Conservation (phyloP, 441 rosid genomes). For the Capsella rubella region DNA sequence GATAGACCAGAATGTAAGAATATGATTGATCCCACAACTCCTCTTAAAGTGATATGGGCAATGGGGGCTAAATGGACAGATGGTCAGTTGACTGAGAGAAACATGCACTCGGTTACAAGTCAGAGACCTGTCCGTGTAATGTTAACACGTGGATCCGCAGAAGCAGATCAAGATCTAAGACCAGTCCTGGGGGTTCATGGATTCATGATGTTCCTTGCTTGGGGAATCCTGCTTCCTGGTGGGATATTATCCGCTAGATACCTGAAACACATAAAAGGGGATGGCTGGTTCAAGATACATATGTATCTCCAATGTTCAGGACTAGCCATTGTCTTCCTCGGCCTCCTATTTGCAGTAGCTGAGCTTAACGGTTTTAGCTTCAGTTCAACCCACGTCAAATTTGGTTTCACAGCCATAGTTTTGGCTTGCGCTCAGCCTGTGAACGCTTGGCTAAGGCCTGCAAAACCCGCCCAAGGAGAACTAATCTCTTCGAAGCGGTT, state of each 20-base stretch:
- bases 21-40: constrained; percentile 89
- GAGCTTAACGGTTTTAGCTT: constrained; percentile 83
- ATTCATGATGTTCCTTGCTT: constrained; percentile 99
- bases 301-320: constrained; percentile 94
- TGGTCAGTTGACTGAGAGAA: constrained; percentile 73
- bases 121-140: constrained; percentile 84
- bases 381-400: constrained; percentile 80
- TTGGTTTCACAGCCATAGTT: constrained; percentile 77
- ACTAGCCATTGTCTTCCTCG: constrained; percentile 81
- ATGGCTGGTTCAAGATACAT: constrained; percentile 92
- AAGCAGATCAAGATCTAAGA: constrained; percentile 92
- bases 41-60: constrained; percentile 94
- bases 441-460: constrained; percentile 85
- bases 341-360: constrained; percentile 92
- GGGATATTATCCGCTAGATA: constrained; percentile 92
- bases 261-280: constrained; percentile 93
- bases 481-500: constrained; percentile 58
- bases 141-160: constrained; percentile 84
- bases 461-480: constrained; percentile 69
- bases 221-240: constrained; percentile 96
- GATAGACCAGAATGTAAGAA: constrained; percentile 71
- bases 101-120: constrained; percentile 94
- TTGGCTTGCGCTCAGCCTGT: constrained; percentile 83
- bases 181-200: constrained; percentile 97
- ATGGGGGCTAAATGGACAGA: constrained; percentile 92